Base-by-base conservation (phyloP, 2,329 filamentous ascomycete genomes). In the Mollisia scopiformis region DNA sequence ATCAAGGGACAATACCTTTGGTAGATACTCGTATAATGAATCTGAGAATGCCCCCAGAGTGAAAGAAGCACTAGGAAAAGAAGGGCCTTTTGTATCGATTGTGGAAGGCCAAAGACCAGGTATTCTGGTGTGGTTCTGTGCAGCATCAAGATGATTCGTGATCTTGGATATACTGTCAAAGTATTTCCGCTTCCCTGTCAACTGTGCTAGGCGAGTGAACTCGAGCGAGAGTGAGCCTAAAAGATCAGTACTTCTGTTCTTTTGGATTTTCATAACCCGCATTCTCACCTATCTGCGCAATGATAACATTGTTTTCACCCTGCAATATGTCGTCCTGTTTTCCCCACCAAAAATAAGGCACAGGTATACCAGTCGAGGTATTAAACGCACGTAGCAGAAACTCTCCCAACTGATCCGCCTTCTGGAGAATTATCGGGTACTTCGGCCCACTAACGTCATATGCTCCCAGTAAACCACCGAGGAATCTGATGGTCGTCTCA, bases 301-400 rank as follows among this genome's bases (percentile, higher is more conserved):
- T n/a, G n/a, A n/a, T n/a, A n/a, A n/a, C n/a, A n/a, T n/a, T n/a
- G n/a, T n/a, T n/a, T n/a, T n/a, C n/a, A n/a, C n/a, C n/a, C n/a
- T n/a, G n/a, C n/a, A 83, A 68, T 80, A 86, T 16, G 82, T 77
- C 66, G 89, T 90, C 68, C 85, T 84, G n/a, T n/a, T n/a, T n/a
- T n/a, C n/a, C n/a, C 91, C 90, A 97, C 64, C 83, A 79, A 76
- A 94, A 96, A 75, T 88, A 93, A 5, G 92, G 83, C 6, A 92
- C 77, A 2, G 94, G 93, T 91, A 98, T 96, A 68, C 92, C 87
- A 74, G 98, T 97, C 1, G 93, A 93, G 0, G 94, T 97, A 75
- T 92, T 89, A 68, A 92, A 92, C 1, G 88, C 85, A 56, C 86
- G 85, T 75, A 90, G 90, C 37, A 92, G 73, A 59, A 92, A 82